Base-by-base conservation (phyloP, 2,329 filamentous ascomycete species). In the Fusarium vanettenii region DNA sequence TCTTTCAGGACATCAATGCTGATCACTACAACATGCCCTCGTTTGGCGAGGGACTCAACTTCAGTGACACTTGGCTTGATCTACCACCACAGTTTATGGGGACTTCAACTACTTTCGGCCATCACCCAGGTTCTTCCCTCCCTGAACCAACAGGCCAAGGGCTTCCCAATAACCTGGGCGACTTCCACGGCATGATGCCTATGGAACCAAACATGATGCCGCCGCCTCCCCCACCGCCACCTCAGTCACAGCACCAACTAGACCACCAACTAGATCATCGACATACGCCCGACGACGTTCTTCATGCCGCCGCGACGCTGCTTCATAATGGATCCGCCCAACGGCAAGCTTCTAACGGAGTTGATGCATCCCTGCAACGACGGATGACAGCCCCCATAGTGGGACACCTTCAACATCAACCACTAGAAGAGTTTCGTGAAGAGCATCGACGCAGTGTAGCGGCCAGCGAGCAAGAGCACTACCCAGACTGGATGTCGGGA, bases 81-180 rank as follows among this genome's bases (percentile, higher is more conserved):
- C 83, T 92, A 22, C 92, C 91, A 6, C 91, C 91, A 2, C 87
- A 87, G 59, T 91, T 93, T 73, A 89, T 93, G 83, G 91, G 91
- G 60, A 90, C 91, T 14, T 86, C 89, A 1, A 92, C 91, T 22
- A 92, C 90, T 4, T 89, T 89, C 72, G 90, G 91, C 20, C 87
- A 89, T 60, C 88, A 89, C 39, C 82, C 85, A 16, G 78, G 80
- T 41, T 73, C 80, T 8, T 77, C 81, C 18, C 65, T 80, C 29
- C 69, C 70, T 29, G 72, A 80, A 10, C 72, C 80, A 11, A 50
- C 76, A 22, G 56, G 67, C 14, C 78, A 76, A 27, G 78, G 77
- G 25, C 56, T 75, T 18, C 66, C 74, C 50, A 74, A 71, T 50
- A 61, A 63, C n/a, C 50, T 74, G n/a, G 67, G 67, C 20, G 75